phyloP scores from a whole-genome alignment of 768 basidiomycete species.

The Leucosporidium scottii region DNA sequence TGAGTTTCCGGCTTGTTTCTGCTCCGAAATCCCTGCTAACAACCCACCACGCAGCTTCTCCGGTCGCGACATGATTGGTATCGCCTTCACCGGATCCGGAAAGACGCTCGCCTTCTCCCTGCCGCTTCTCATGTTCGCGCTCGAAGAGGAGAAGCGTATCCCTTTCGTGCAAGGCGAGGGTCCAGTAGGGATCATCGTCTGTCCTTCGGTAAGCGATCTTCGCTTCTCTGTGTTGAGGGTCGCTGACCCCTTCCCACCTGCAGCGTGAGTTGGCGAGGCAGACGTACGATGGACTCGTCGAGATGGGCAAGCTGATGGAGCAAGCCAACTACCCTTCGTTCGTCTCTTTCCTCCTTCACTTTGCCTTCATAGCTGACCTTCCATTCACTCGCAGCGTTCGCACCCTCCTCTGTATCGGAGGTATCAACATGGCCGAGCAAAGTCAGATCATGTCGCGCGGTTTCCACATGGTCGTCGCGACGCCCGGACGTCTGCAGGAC shows the following conservation, averaged over 20 bases:
- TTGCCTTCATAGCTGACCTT: background rate
- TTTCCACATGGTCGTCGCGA: slow-evolving; percentile 91
- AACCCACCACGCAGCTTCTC: slow-evolving; percentile 58
- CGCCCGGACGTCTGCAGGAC: slow-evolving; percentile 92
- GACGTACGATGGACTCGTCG: slow-evolving; percentile 87
- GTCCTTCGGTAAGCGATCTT: slow-evolving; percentile 58
- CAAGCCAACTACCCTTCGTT: slow-evolving; percentile 66
- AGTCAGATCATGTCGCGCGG: slow-evolving; percentile 83
- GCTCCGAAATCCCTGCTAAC: background rate
- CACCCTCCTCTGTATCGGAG: slow-evolving; percentile 87
- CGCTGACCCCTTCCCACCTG: background rate
- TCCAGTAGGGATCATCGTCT: slow-evolving; percentile 90
- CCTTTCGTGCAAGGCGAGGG: slow-evolving; percentile 91
- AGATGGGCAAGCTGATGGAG: slow-evolving; percentile 76
- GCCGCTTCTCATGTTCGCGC: slow-evolving; percentile 91
- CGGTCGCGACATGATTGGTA: slow-evolving; percentile 95
- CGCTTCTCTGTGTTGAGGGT: background rate
- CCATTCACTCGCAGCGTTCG: slow-evolving; percentile 53
- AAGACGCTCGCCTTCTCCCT: slow-evolving; percentile 98
- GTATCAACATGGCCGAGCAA: slow-evolving; percentile 98
- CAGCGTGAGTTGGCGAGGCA: slow-evolving; percentile 86
- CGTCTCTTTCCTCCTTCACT: background rate
- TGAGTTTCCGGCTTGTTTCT: slow-evolving; percentile 45
- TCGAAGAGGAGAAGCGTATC: slow-evolving; percentile 85
- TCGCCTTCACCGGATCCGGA: slow-evolving; percentile 97